Conservation (phyloP, 148 eudicot species). For the Diospyros kaki region DNA sequence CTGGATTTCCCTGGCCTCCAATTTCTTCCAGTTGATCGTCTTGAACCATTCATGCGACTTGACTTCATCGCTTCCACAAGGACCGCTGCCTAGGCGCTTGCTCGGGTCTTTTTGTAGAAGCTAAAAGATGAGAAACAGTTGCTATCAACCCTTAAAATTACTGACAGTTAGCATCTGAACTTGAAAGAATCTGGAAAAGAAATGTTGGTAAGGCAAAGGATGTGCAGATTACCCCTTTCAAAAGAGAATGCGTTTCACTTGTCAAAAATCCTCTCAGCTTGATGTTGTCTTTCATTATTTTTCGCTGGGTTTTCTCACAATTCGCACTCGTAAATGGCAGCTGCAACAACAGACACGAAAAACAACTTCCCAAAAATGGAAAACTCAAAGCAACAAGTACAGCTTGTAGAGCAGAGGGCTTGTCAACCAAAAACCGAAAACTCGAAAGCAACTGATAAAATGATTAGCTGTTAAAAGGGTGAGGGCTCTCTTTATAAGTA, state of each 20-base stretch:
- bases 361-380: no score
- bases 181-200: background rate
- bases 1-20: constrained; percentile 57
- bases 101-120: constrained; percentile 66
- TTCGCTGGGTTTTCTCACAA: constrained; percentile 63
- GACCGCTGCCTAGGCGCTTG: constrained; percentile 67
- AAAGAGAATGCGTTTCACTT: constrained; percentile 78
- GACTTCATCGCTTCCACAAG: constrained; percentile 63
- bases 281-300: constrained; percentile 77
- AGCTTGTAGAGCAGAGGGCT: no score
- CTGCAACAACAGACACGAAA: constrained; percentile 39
- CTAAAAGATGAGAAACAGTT: constrained; percentile 21
- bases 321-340: constrained; percentile 81
- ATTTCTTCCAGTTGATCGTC: constrained; percentile 75
- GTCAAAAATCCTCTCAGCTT: constrained; percentile 73
- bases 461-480: no score
- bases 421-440: no score
- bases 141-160: no score
- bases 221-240: constrained; percentile 61
- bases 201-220: background rate
- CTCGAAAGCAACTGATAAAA: no score
- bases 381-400: no score
- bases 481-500: no score
- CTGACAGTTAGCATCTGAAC: background rate
- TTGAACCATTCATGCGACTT: constrained; percentile 86